Percentiles rank a stretch among this genome's conserved stretches.
phyloP scores from a whole-genome alignment of 257 asterid species.

The Solanum pinnatisectum region DNA sequence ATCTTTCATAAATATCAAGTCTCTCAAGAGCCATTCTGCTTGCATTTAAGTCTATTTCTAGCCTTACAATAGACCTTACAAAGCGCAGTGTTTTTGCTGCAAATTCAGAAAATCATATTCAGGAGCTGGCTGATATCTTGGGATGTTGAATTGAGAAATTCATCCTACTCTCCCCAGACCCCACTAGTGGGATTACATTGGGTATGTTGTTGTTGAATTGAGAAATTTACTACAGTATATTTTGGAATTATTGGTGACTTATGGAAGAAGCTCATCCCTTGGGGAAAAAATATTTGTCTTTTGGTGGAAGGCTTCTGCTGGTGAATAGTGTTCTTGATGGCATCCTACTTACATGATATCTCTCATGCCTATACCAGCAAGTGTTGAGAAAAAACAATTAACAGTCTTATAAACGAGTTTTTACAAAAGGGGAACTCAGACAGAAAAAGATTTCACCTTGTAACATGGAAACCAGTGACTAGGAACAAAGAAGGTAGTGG shows the following conservation, averaged over 20 bases:
- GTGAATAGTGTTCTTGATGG: neutral
- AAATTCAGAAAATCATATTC: neutral
- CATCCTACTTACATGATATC: neutral
- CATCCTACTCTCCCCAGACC: neutral
- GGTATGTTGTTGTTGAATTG: neutral
- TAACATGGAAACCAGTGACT: neutral
- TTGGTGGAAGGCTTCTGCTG: neutral
- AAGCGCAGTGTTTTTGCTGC: neutral
- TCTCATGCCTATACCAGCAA: neutral
- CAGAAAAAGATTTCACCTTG: neutral
- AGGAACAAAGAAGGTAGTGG: neutral
- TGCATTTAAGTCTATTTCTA: neutral
- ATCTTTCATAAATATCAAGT: neutral
- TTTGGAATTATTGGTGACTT: neutral
- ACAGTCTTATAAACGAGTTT: neutral
- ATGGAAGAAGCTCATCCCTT: neutral
- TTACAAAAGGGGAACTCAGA: neutral
- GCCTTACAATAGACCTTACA: neutral
- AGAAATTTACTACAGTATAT: neutral
- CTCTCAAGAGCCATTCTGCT: neutral
- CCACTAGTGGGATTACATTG: neutral
- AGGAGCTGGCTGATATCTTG: neutral
- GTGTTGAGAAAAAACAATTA: neutral
- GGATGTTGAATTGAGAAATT: neutral
- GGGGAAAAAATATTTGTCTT: neutral